Percentiles rank a stretch among this genome's conserved stretches.
Conservation (phyloP, 116 monocot species). For the Phalaenopsis hybrid region DNA sequence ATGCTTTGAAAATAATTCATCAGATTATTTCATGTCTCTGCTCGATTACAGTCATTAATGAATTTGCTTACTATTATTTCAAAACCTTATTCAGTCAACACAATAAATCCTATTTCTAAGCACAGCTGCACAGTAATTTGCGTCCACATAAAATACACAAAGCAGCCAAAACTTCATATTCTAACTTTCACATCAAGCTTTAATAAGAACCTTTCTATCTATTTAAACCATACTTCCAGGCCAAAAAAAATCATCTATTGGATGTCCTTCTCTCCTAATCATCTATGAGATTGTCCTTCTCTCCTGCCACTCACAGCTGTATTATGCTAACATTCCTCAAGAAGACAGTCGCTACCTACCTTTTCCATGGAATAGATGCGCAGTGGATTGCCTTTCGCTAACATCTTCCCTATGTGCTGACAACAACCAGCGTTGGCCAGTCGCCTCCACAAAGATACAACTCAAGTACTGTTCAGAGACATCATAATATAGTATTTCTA, state of each 20-base stretch:
- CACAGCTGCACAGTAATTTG: too few species aligned
- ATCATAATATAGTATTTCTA: not conserved
- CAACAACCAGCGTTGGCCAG: not conserved
- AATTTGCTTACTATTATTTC: too few species aligned
- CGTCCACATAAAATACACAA: too few species aligned
- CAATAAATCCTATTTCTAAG: too few species aligned
- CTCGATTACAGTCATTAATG: too few species aligned
- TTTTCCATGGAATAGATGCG: not conserved
- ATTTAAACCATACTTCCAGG: not conserved
- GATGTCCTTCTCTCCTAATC: too few species aligned
- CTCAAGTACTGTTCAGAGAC: not conserved
- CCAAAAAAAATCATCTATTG: too few species aligned
- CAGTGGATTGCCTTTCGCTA: not conserved
- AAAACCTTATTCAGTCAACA: too few species aligned
- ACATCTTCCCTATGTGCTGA: slow-evolving; percentile 1
- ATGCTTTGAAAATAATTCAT: too few species aligned
- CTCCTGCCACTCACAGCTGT: not conserved
- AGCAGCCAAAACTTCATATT: too few species aligned
- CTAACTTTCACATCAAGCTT: not conserved
- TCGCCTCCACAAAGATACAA: not conserved
- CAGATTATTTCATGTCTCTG: too few species aligned
- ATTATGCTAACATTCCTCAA: slow-evolving; percentile 1
- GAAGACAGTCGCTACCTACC: not conserved
- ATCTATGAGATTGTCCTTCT: too few species aligned
- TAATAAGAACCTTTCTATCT: not conserved